Evolutionary conservation across 257 asterid genomes (phyloP).

Genomic region (Solanum boliviense): DNA sequence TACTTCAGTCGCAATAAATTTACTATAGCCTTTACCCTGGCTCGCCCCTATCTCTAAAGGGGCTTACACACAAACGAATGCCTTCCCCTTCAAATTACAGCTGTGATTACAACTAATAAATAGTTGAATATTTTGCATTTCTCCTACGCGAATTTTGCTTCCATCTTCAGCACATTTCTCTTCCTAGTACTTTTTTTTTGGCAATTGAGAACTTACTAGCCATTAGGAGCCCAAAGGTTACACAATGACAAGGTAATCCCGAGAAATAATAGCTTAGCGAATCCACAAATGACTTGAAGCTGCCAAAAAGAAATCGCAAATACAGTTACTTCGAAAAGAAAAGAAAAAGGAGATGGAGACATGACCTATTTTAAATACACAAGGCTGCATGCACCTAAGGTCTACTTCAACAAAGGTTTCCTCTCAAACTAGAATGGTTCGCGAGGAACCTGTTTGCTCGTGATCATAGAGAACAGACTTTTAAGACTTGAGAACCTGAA

Average conservation of each 20-base stretch:
- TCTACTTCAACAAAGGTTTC: not conserved
- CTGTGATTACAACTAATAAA: not conserved
- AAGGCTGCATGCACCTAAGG: not conserved
- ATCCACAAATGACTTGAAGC: not conserved
- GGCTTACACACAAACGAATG: not conserved
- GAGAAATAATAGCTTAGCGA: not conserved
- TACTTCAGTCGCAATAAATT: not conserved
- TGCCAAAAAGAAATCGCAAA: not conserved
- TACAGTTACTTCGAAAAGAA: not conserved
- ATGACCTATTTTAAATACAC: not conserved
- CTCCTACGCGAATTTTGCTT: not conserved
- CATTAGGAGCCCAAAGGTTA: not conserved
- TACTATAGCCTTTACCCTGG: not conserved
- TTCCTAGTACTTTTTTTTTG: not conserved
- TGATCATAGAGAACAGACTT: not conserved
- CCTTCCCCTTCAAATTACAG: not conserved
- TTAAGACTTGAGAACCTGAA: not conserved
- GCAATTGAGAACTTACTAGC: not conserved
- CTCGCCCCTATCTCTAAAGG: not conserved
- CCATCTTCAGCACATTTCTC: not conserved
- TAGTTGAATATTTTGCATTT: not conserved
- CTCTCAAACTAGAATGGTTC: not conserved
- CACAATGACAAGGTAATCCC: not conserved
- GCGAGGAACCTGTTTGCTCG: not conserved
- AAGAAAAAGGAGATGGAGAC: not conserved